Evolutionary conservation across 2,329 filamentous ascomycete species (phyloP).

Genomic region (Apiospora sp.): DNA sequence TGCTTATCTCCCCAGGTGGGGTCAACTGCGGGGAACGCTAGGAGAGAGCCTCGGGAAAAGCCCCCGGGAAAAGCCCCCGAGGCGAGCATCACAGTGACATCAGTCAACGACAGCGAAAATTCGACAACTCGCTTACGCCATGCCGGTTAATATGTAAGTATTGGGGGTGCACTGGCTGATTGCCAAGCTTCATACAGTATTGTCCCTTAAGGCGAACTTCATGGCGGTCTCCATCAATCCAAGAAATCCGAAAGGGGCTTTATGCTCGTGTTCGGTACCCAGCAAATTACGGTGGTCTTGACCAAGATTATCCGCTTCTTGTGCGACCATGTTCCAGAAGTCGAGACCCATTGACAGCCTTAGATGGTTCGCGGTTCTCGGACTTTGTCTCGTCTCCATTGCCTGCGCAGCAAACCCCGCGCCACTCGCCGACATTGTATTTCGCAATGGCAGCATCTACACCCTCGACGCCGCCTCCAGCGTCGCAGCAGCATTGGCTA

Average conservation of each 20-base stretch:
- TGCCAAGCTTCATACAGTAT: neutral
- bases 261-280: neutral
- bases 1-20: neutral
- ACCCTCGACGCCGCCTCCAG: neutral
- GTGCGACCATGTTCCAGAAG: neutral
- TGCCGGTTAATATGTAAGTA: neutral
- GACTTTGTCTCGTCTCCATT: neutral
- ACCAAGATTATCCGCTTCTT: neutral
- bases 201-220: neutral
- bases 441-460: constrained; percentile 3
- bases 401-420: neutral
- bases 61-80: neutral
- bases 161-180: neutral
- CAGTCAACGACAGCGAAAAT: neutral
- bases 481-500: neutral
- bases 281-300: neutral
- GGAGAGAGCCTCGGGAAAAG: neutral
- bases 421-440: neutral
- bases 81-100: neutral
- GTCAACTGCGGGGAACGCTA: neutral
- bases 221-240: neutral
- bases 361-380: neutral
- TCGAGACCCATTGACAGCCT: neutral
- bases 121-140: neutral
- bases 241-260: neutral